Base-by-base conservation (phyloP, 2,329 filamentous ascomycete genomes). In the Beauveria medogensis region DNA sequence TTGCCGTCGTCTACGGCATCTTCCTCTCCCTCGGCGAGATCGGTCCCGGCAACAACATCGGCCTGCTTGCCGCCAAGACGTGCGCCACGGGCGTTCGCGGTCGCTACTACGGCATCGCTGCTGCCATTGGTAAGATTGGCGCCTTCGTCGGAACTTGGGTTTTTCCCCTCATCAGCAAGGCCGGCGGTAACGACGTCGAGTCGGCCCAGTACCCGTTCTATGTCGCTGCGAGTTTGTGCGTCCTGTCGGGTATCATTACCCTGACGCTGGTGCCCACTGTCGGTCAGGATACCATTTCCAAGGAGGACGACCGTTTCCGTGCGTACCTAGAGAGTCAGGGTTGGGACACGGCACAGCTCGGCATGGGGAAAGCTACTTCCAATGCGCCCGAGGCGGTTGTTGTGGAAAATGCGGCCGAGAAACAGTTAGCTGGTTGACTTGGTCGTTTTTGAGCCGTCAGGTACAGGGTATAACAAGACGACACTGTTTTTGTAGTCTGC, bases 11-110 rank as follows among this genome's bases (percentile, higher is more conserved):
- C 0, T 75, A 73, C 9, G 74, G 73, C 6, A 71, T 76, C 34
- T 76, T 75, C 65, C 67, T 72, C 47, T 67, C 73, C 1, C 70
- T 75, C 6, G 74, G 74, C 55, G 73, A 76, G 72, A 75, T 95
- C 46, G 92, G 92, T 0, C 91, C 92, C 0, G 92, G 92, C 16
- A 90, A 96, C 77, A 96, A 96, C 72, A 96, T 96, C 66, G 92
- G 92, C 2, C 81, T 96, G 0, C 74, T 95, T 28, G 92, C 92
- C 0, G 89, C 89, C 53, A 96, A 96, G 78, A 92, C 90, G 3
- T 92, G 87, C 68, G 91, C 92, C 0, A 96, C 92, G 6, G 88
- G 89, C n/a, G 87, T 97, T n/a, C 83, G 92, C 44, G 92, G 92
- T 2, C 79, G 78, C 48, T 88, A 88, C 73, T 88, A 88, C 66